A percentile compares a stretch with the other conserved stretches of the same genome.
phyloP scores from a whole-genome alignment of 2,329 filamentous ascomycete genomes.

The Penicillium janthinellum region DNA sequence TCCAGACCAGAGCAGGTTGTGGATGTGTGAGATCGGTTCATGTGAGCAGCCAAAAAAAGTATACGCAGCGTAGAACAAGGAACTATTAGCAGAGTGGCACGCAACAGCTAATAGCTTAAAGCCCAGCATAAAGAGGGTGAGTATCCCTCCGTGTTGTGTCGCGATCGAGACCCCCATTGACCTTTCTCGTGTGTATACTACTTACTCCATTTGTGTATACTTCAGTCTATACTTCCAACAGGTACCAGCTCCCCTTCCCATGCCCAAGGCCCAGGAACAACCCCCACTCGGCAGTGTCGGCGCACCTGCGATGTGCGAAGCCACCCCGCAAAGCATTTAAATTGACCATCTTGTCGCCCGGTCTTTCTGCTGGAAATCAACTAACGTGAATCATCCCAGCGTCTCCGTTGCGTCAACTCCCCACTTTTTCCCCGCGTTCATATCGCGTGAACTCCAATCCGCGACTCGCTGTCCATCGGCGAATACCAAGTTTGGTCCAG shows the following conservation, averaged over 20 bases:
- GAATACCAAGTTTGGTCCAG: conserved; percentile 7
- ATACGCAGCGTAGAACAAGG: too few relatives aligned
- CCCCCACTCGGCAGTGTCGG: neutral
- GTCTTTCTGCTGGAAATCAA: neutral
- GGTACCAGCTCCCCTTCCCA: conserved; percentile 4
- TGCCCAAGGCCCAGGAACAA: neutral
- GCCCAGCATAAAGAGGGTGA: neutral
- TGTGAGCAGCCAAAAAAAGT: conserved; percentile 35
- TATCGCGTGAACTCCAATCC: conserved; percentile 21
- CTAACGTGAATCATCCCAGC: neutral
- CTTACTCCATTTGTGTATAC: neutral
- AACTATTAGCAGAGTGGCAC: too few relatives aligned
- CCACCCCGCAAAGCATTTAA: neutral
- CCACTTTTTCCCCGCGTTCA: conserved; percentile 36
- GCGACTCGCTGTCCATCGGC: neutral
- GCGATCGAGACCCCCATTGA: neutral
- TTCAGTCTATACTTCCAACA: neutral
- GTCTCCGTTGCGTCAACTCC: conserved; percentile 22
- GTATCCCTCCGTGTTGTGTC: neutral
- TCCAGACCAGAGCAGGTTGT: conserved; percentile 20
- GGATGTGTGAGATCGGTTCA: conserved; percentile 24
- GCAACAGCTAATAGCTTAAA: neutral
- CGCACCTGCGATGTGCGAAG: neutral
- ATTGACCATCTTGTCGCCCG: neutral
- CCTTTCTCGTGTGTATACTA: neutral